phyloP scores from a whole-genome alignment of 352 stramenopile species.

The Pythium volutum region DNA sequence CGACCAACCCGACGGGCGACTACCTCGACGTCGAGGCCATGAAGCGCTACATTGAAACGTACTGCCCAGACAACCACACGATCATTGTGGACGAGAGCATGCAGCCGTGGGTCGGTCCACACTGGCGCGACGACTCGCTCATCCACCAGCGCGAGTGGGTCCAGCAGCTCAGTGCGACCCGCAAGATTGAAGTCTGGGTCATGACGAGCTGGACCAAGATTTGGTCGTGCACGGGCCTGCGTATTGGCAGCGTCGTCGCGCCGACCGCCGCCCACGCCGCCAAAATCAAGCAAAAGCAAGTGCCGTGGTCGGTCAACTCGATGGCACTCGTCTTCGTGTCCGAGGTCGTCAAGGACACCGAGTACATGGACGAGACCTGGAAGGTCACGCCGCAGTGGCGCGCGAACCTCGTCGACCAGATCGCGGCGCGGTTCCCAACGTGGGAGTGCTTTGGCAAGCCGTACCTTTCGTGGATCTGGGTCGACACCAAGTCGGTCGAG shows the following conservation, averaged over 20 bases:
- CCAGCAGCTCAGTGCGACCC: slow-evolving; percentile 60
- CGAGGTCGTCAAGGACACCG: slow-evolving; percentile 73
- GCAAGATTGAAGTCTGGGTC: slow-evolving; percentile 87
- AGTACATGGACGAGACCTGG: slow-evolving; percentile 83
- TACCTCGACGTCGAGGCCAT: slow-evolving; percentile 81
- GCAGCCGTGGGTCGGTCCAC: slow-evolving; percentile 85
- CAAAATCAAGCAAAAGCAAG: slow-evolving; percentile 88
- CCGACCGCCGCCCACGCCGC: slow-evolving; percentile 72
- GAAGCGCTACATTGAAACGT: slow-evolving; percentile 85
- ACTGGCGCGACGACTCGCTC: slow-evolving; percentile 84
- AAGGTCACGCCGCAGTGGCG: slow-evolving; percentile 81
- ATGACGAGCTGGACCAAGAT: slow-evolving; percentile 93
- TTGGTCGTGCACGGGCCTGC: slow-evolving; percentile 89
- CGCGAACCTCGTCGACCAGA: slow-evolving; percentile 45
- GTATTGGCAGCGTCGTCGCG: slow-evolving; percentile 86
- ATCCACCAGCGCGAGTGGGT: slow-evolving; percentile 87
- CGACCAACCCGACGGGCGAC: slow-evolving; percentile 89
- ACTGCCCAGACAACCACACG: slow-evolving; percentile 83
- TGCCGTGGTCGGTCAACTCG: slow-evolving; percentile 90
- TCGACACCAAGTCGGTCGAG: slow-evolving; percentile 73
- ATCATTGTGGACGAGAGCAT: slow-evolving; percentile 92
- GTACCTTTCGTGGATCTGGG: slow-evolving; percentile 88
- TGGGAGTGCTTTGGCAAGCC: slow-evolving; percentile 68
- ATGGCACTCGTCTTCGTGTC: slow-evolving; percentile 88
- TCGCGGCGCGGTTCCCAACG: slow-evolving; percentile 56